Evolutionary conservation across 2,329 filamentous ascomycete genomes (phyloP).

Genomic region (Helotiales sp.): DNA sequence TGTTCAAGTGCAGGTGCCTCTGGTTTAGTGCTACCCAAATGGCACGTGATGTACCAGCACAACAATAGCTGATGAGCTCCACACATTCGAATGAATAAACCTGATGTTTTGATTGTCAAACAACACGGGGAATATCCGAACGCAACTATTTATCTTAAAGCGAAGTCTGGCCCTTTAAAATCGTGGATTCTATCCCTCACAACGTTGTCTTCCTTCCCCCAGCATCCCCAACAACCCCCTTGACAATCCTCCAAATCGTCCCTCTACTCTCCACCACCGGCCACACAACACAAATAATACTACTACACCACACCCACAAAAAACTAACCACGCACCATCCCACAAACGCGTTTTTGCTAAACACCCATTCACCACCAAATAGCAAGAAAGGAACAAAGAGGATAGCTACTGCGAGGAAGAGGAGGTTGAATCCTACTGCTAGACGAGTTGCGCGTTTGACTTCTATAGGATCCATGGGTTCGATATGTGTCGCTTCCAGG

Average conservation of each 20-base stretch:
- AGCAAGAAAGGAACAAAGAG: slow-evolving; percentile 42
- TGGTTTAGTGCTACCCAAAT: no score
- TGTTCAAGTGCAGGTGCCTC: no score
- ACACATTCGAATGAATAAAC: no score
- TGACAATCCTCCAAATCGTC: not conserved
- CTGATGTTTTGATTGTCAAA: no score
- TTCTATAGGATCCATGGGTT: slow-evolving; percentile 41
- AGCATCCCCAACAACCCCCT: not conserved
- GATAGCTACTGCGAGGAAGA: slow-evolving; percentile 39
- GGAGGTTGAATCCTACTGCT: slow-evolving; percentile 37
- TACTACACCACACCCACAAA: slow-evolving; percentile 42
- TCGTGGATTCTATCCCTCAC: no score
- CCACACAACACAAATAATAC: slow-evolving; percentile 41
- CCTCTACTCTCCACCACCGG: slow-evolving; percentile 28
- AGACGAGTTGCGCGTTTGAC: slow-evolving; percentile 39
- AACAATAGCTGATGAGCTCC: no score
- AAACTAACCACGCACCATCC: slow-evolving; percentile 43
- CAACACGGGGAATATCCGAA: no score
- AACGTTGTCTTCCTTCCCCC: not conserved
- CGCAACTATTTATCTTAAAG: no score
- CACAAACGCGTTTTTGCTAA: slow-evolving; percentile 36
- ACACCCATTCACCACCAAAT: slow-evolving; percentile 41
- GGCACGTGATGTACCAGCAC: no score
- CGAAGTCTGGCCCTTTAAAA: no score
- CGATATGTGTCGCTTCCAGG: slow-evolving; percentile 40